A percentile compares a stretch with the other conserved stretches of the same genome.
Conservation (phyloP, 768 basidiomycete species). For the Cystofilobasidium capitatum region DNA sequence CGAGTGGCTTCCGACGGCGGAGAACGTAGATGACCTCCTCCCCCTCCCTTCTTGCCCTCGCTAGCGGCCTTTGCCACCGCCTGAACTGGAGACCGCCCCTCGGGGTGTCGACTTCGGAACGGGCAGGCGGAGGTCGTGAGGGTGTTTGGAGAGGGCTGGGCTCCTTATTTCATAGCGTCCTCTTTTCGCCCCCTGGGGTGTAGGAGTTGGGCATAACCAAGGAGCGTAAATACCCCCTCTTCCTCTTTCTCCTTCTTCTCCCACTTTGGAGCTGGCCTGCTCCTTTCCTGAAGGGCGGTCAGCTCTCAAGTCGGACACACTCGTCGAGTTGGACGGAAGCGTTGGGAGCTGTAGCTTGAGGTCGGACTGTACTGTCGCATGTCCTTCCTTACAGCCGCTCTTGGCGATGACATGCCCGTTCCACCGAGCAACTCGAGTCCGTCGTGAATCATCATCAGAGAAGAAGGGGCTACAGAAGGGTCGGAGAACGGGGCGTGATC, state of each 20-base stretch:
- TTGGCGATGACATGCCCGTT: too few relatives aligned
- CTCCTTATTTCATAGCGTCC: conserved; percentile 12
- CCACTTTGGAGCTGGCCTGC: not conserved
- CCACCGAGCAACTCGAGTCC: too few relatives aligned
- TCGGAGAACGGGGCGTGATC: too few relatives aligned
- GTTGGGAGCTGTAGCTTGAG: too few relatives aligned
- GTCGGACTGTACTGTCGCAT: too few relatives aligned
- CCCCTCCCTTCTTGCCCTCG: not conserved
- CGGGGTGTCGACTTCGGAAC: conserved; percentile 4
- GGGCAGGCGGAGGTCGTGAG: not conserved
- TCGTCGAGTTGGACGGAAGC: too few relatives aligned
- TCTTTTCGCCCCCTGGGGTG: conserved; percentile 3
- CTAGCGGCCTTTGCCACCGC: not conserved
- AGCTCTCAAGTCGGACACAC: not conserved
- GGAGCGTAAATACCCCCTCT: not conserved
- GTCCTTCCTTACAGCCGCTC: too few relatives aligned
- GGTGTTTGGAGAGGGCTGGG: not conserved
- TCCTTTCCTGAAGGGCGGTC: conserved; percentile 1
- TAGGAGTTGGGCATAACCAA: conserved; percentile 7
- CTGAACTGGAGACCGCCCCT: conserved; percentile 5
- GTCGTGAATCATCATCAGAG: too few relatives aligned
- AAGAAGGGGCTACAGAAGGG: too few relatives aligned
- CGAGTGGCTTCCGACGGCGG: conserved; percentile 10
- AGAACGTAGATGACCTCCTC: conserved; percentile 4
- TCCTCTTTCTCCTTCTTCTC: not conserved